Evolutionary conservation across 306 rosid genomes (phyloP).

Genomic region (Rosa multiflora): DNA sequence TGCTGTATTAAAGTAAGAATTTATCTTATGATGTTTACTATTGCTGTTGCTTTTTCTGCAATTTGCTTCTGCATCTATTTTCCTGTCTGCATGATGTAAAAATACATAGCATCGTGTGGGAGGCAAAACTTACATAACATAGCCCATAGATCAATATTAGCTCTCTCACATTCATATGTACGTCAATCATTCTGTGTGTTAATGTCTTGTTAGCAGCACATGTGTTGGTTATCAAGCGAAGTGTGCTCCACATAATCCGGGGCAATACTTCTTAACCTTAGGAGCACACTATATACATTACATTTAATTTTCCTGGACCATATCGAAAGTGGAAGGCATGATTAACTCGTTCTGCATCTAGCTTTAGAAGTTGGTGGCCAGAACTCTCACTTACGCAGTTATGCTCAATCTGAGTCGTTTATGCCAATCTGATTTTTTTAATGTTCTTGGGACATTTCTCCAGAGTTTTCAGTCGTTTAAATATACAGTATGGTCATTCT

Average conservation of each 20-base stretch:
- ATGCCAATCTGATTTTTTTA: not conserved
- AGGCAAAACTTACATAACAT: not conserved
- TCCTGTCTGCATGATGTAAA: constrained; percentile 9
- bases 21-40: not conserved
- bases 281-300: not conserved
- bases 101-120: not conserved
- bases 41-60: constrained; percentile 8
- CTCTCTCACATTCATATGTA: not conserved
- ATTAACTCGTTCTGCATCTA: not conserved
- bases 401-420: not conserved
- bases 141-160: not conserved
- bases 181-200: not conserved
- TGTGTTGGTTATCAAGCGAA: not conserved
- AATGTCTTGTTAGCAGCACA: too few species aligned
- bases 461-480: not conserved
- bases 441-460: not conserved
- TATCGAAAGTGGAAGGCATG: not conserved
- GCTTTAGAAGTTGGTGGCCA: not conserved
- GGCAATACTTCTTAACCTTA: not conserved
- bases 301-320: too few species aligned
- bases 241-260: not conserved
- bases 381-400: not conserved
- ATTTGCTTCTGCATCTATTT: constrained; percentile 5
- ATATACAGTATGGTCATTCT: not conserved
- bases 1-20: constrained; percentile 77